Base-by-base conservation (phyloP, 163 green algal species). In the Scenedesmus sp. region DNA sequence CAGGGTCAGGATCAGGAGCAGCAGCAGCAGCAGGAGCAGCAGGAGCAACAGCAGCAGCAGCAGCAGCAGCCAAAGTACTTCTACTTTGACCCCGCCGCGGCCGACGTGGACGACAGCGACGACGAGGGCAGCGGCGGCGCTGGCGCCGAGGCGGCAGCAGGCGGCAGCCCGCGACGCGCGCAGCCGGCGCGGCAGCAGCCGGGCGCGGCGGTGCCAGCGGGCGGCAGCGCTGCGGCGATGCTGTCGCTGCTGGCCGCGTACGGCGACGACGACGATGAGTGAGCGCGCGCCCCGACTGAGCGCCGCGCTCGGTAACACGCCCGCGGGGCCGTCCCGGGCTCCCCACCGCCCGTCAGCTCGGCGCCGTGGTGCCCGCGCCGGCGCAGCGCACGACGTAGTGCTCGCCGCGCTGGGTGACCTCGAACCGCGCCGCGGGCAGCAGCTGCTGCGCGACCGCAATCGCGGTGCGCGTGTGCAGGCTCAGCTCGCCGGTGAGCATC, bases 401-500 rank as follows among this genome's bases (percentile, higher is more conserved):
- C 4, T 50, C 66, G 15, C 24, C 10, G 18, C 26, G 60, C 13
- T 10, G 47, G 62, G 26, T 44, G 15, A 92, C 66, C 0, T 20
- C 60, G 48, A 93, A 95, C 26, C 62, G 78, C 2, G 84, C 87
- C 5, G 26, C 65, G 3, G 90, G 92, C 34, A 97, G 75, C 48
- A 84, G 70, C 83, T 89, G 50, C 79, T 94, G 72, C 4, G 90
- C 87, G 4, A 97, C 81, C n/a, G 79, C 80, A 44, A 97, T 95
- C 3, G 92, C 94, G 0, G 93, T 97, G 33, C 87, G 77, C 0
- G 91, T 93, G 82, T 97, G 94, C 67, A 96, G 77, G 0, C 84
- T 93, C 4, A 26, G 93, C 73, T 92, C 83, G 14, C 60, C 74
- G 20, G 81, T 88, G 28, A 83, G 22, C 63, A 96, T 48, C 34